These are phyloP conservation scores for Peronosclerospora sorghi DNA, from an alignment of 352 stramenopile species.

Conservation along the genomic window DNA sequence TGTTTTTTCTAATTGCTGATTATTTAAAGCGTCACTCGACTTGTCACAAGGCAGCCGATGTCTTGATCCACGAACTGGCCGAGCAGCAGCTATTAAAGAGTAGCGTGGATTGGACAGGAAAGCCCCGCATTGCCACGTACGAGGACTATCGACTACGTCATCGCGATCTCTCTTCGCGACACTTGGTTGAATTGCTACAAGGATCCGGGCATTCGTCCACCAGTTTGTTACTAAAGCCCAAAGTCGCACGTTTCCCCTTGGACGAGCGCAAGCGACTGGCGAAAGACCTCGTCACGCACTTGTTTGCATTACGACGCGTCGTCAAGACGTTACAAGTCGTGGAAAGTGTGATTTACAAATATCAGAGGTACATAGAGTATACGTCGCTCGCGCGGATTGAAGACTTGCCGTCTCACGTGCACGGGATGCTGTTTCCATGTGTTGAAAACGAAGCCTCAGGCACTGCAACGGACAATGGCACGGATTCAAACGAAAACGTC, in stretches of 20 bases:
- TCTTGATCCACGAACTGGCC: conserved; percentile 55
- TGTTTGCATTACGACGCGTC: conserved; percentile 31
- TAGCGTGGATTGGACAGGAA: conserved; percentile 59
- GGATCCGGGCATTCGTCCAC: too few relatives aligned
- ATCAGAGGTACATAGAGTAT: conserved; percentile 52
- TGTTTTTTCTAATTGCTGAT: conserved; percentile 81
- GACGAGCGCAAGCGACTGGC: conserved; percentile 36
- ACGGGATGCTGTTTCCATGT: conserved; percentile 26
- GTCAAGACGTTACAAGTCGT: conserved; percentile 45
- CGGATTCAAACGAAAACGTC: too few relatives aligned
- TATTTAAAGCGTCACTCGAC: conserved; percentile 61
- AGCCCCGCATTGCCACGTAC: conserved; percentile 38
- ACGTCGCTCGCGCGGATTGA: conserved; percentile 31
- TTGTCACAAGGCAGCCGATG: conserved; percentile 50
- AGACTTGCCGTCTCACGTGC: conserved; percentile 40
- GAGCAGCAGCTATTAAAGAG: conserved; percentile 43
- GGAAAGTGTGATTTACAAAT: conserved; percentile 61
- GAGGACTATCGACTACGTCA: conserved; percentile 69
- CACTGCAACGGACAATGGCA: conserved; percentile 3
- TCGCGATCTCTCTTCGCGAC: conserved; percentile 46
- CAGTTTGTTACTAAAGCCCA: too few relatives aligned
- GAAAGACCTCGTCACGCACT: conserved; percentile 40
- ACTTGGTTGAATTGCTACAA: conserved; percentile 53
- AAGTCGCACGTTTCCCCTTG: too few relatives aligned
- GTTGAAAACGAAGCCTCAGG: conserved; percentile 1